Base-by-base conservation (phyloP, 768 basidiomycete species). In the Phaeotremella fagi region DNA sequence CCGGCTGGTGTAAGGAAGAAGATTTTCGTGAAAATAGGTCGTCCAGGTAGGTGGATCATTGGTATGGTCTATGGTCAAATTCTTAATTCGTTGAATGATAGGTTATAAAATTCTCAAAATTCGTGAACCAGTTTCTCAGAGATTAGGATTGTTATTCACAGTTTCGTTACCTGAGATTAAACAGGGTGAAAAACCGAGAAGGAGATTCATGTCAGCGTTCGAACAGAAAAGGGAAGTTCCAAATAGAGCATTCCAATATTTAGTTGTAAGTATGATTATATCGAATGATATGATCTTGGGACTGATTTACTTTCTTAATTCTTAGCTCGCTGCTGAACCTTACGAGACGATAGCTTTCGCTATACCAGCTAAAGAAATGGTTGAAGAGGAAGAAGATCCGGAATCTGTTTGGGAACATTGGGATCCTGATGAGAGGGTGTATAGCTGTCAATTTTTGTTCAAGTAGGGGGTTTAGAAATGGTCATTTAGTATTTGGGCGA, bases 271-370 rank as follows among this genome's bases (percentile, higher is more conserved):
- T 82, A 14, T 36, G 25, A 45, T 27, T 23, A 48, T 26, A 22
- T 33, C 42, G 11, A 9, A 9, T 20, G 12, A 9, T 18, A 43
- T 43, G 42, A 7, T 12, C 16, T 43, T 11, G 23, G n/a, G 42
- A 24, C 22, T 43, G n/a, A 20, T 12, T 35, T n/a, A 9, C 9
- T 35, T n/a, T 14, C 12, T 46, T 23, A 29, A 4, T 45, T 14
- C 12, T 1, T 52, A 97, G 94, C 89, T 98, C 55, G 95, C 94
- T 16, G 91, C 95, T n/a, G 95, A 98, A 66, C 92, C 94, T 4
- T 99, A 98, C 71, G 95, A 99, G 76, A 97, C 92, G 3, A 90
- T 99, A 63, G 90, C 91, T n/a, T 98, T 98, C 80, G 88, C 92
- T 16, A 90, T 99, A 68, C 95, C 94, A 42, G 88, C 95, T 23